Conservation (phyloP, 2,329 filamentous ascomycete species). For the Trichophyton equinum region DNA sequence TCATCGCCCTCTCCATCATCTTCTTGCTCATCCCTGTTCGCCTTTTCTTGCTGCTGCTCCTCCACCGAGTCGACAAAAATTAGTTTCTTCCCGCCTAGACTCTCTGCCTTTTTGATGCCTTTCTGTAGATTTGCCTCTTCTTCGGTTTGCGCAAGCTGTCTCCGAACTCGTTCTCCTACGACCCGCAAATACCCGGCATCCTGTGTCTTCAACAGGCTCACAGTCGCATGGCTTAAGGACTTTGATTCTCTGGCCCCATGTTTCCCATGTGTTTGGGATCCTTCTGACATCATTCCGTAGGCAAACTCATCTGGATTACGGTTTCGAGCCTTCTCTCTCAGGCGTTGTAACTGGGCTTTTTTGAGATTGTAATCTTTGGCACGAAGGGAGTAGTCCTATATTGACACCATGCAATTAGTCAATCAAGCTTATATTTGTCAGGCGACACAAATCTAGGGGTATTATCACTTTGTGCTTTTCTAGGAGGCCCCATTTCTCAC, state of each 20-base stretch:
- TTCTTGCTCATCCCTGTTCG: conserved; percentile 18
- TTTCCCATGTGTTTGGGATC: conserved; percentile 30
- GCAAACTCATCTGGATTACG: conserved; percentile 56
- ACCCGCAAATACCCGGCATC: conserved; percentile 50
- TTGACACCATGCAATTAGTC: not conserved
- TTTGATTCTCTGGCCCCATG: conserved; percentile 38
- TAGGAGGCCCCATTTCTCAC: conserved; percentile 75
- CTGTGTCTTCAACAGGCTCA: conserved; percentile 53
- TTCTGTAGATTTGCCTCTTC: conserved; percentile 32
- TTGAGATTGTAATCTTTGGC: conserved; percentile 53
- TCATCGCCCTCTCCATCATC: conserved; percentile 14
- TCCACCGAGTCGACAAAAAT: conserved; percentile 30
- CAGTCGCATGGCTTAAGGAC: conserved; percentile 43
- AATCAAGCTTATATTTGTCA: not conserved
- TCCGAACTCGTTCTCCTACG: conserved; percentile 43
- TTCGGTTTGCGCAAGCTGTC: conserved; percentile 41
- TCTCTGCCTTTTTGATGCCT: conserved; percentile 18
- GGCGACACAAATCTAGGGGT: not conserved
- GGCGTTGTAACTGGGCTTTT: conserved; percentile 45
- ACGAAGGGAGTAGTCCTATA: conserved; percentile 51
- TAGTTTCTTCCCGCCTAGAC: conserved; percentile 21
- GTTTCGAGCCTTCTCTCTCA: conserved; percentile 47
- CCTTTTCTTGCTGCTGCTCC: conserved; percentile 24
- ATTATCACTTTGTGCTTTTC: conserved; percentile 75
- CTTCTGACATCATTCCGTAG: conserved; percentile 49